A percentile compares a stretch with the other conserved stretches of the same genome.
Conservation (phyloP, 1,284 basidiomycete species). For the Phlebopus sp. region DNA sequence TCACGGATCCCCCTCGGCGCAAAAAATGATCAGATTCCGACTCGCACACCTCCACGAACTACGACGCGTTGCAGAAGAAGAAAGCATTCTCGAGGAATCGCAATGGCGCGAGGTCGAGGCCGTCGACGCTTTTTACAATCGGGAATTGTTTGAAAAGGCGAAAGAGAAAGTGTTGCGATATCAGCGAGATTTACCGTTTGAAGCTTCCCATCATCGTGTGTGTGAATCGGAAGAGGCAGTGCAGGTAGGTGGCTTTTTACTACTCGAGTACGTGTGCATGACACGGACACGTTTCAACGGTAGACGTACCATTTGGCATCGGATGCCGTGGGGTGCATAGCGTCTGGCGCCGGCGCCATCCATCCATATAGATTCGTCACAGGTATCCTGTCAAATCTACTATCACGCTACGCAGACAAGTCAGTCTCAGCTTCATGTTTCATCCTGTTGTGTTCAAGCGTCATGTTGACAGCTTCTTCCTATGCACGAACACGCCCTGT, state of each 20-base stretch:
- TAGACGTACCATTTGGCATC: constrained; percentile 39
- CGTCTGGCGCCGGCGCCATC: constrained; percentile 39
- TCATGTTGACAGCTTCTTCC: constrained; percentile 33
- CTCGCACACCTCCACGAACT: constrained; percentile 31
- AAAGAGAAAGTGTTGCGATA: constrained; percentile 34
- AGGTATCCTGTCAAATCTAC: constrained; percentile 38
- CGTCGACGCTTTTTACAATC: constrained; percentile 39
- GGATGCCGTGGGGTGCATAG: constrained; percentile 38
- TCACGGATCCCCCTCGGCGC: constrained; percentile 21
- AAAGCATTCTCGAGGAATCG: constrained; percentile 30
- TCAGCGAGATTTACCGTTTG: constrained; percentile 38
- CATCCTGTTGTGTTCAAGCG: not conserved
- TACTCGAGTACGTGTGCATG: not conserved
- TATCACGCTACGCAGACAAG: constrained; percentile 35
- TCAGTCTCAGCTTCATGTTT: constrained; percentile 18
- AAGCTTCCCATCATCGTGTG: constrained; percentile 32
- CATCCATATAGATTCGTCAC: constrained; percentile 50
- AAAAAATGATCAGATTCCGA: constrained; percentile 27
- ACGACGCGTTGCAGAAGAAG: constrained; percentile 27
- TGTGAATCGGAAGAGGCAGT: constrained; percentile 34
- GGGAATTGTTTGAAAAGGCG: constrained; percentile 33
- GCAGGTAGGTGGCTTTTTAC: constrained; percentile 26
- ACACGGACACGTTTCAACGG: not conserved
- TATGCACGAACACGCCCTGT: constrained; percentile 43
- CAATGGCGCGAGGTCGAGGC: constrained; percentile 44